Evolutionary conservation across 2,329 filamentous ascomycete genomes (phyloP), one percentile per base, ranked within the genome.

Genomic region (Aspergillus pseudoterreus): DNA sequence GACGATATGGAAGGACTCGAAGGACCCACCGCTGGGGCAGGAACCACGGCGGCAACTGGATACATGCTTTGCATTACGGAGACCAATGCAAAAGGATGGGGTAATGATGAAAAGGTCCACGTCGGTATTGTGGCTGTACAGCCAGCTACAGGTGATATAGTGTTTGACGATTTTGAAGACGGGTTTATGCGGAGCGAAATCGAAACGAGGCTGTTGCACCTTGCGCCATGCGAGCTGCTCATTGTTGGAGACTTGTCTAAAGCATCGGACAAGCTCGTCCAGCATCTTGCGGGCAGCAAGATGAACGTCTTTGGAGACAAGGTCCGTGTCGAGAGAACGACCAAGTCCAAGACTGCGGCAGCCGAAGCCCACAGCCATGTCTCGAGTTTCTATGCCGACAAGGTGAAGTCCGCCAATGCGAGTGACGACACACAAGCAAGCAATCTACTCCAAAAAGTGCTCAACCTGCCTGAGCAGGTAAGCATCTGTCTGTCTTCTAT

Each of bases 101-200:
- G 90, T 1, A 92, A 90, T 0, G 92, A 97, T 65, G 94, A 99
- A 68, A 95, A 89, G 64, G 92, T 97, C 1, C 84, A 94, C 50
- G 86, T 97, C 21, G 94, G 94, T 1, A 83, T 99, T 52, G 79
- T 99, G 19, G 94, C 94, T 22, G 94, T 99, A 4, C 94, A 99
- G 63, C 94, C 94, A 8, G 88, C 90, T 1, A 99, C 94, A 0
- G 94, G 94, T 50, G 92, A 97, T 68, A 90, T 99, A 61, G 87
- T 97, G 50, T 95, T 96, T 63, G 94, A 99, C 65, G 85, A 87
- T 53, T 99, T 99, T 62, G 90, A 97, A 61, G 94, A 99, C 64
- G 91, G 92, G 2, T 97, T 97, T 73, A 96, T 99, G 92, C 82
- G 94, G 45, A 91, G 87, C 63, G 94, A 99, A 68, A 88, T 99